These are phyloP conservation scores for Edaphochlamys debaryana DNA, from an alignment of 139 green algal species.

Conservation along the genomic window DNA sequence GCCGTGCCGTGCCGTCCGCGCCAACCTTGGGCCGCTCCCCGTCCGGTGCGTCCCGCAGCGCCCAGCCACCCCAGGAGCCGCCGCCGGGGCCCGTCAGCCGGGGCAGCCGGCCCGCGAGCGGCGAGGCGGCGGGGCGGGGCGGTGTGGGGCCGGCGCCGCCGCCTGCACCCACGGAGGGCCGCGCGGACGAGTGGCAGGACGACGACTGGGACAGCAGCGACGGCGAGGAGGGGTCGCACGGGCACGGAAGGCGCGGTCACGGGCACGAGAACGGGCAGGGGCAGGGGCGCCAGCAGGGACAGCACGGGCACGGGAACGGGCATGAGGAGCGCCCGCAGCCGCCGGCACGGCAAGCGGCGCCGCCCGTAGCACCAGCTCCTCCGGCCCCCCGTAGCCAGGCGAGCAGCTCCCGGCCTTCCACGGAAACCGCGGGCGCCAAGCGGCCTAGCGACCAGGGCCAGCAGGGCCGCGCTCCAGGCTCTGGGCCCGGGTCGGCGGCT, in stretches of 20 bases:
- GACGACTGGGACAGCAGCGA: conserved; percentile 47
- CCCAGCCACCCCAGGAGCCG: background rate
- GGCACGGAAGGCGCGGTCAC: background rate
- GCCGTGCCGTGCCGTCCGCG: too few relatives aligned
- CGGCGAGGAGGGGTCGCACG: background rate
- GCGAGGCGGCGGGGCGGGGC: background rate
- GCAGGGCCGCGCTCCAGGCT: too few relatives aligned
- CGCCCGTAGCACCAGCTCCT: too few relatives aligned
- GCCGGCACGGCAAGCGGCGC: too few relatives aligned
- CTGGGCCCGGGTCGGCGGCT: background rate
- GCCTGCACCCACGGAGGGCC: background rate
- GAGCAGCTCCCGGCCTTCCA: background rate
- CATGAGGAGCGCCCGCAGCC: too few relatives aligned
- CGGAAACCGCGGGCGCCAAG: too few relatives aligned
- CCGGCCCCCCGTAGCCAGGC: background rate
- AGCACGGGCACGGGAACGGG: background rate
- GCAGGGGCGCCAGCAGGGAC: background rate
- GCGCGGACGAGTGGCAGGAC: conserved; percentile 19
- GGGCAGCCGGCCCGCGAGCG: too few relatives aligned
- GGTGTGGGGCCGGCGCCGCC: too few relatives aligned
- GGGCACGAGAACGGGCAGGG: background rate
- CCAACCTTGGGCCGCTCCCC: too few relatives aligned
- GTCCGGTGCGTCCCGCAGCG: too few relatives aligned
- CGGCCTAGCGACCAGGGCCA: background rate
- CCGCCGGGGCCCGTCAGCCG: background rate